phyloP scores from a whole-genome alignment of 2,329 filamentous ascomycete genomes.

The Calonectria hawksworthii region DNA sequence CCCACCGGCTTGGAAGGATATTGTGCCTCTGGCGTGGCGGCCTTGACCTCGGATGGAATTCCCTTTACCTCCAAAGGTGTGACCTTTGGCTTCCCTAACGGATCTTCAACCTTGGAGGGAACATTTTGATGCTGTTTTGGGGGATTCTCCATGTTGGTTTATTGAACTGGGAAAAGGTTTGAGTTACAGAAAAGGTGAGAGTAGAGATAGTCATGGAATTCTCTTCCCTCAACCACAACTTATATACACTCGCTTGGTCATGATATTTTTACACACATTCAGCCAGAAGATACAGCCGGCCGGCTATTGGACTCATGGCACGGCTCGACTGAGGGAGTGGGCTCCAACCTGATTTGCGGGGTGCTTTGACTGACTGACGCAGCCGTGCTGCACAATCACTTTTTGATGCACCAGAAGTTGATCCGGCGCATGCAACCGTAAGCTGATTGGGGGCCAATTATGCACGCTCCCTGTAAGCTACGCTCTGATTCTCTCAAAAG shows the following conservation, averaged over 20 bases:
- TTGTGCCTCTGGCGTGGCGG: not conserved
- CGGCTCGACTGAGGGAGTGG: not conserved
- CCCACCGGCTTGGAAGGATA: not conserved
- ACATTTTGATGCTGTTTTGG: not conserved
- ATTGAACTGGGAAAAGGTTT: not conserved
- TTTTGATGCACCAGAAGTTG: not conserved
- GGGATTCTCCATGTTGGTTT: not conserved
- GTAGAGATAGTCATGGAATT: not conserved
- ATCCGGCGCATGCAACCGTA: not conserved
- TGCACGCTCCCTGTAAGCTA: not conserved
- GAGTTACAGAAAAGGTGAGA: not conserved
- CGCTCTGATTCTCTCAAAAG: not conserved
- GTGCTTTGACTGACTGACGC: not conserved
- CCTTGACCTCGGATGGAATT: not conserved
- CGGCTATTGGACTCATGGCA: not conserved
- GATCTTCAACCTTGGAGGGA: not conserved
- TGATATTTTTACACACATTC: not conserved
- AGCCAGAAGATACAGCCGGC: not conserved
- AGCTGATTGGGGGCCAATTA: not conserved
- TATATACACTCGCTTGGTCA: not conserved
- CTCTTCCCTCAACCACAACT: not conserved
- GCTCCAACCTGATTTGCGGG: not conserved
- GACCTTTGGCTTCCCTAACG: not conserved
- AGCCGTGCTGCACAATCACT: not conserved
- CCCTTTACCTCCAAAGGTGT: not conserved